phyloP scores from a whole-genome alignment of 352 stramenopile species.

The Phytopythium mirpurense region DNA sequence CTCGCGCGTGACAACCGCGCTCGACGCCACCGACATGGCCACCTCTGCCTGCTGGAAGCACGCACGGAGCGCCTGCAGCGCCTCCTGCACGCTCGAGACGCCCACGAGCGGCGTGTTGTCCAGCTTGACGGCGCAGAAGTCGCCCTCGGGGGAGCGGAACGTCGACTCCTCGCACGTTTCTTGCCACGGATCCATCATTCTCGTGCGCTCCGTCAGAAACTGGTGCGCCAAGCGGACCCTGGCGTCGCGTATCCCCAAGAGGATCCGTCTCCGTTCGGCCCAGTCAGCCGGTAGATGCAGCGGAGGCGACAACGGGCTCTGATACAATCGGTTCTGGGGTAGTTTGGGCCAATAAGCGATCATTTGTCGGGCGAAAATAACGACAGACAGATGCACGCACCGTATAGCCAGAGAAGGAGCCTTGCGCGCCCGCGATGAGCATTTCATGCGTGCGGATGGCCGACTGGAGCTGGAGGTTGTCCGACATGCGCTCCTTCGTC shows the following conservation, averaged over 20 bases:
- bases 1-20: slow-evolving; percentile 37
- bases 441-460: slow-evolving; percentile 15
- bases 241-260: slow-evolving; percentile 18
- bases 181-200: slow-evolving; percentile 18
- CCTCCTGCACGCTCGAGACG: slow-evolving; percentile 16
- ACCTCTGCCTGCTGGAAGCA: slow-evolving; percentile 38
- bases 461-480: slow-evolving; percentile 19
- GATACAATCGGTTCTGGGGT: slow-evolving; percentile 27
- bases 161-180: slow-evolving; percentile 25
- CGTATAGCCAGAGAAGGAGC: slow-evolving; percentile 20
- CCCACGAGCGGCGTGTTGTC: slow-evolving; percentile 26
- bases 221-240: slow-evolving; percentile 17
- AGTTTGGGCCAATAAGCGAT: too few relatives aligned
- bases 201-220: slow-evolving; percentile 24
- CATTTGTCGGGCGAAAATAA: too few relatives aligned
- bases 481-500: slow-evolving; percentile 11
- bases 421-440: slow-evolving; percentile 21
- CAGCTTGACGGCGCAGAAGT: slow-evolving; percentile 26
- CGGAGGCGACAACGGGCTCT: slow-evolving; percentile 26
- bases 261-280: slow-evolving; percentile 14
- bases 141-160: slow-evolving; percentile 21
- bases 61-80: slow-evolving; percentile 25
- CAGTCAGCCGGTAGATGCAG: slow-evolving; percentile 23
- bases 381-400: too few relatives aligned
- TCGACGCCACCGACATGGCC: slow-evolving; percentile 28